Base-by-base conservation (phyloP, 306 rosid genomes). In the Cotoneaster glaucophyllus region DNA sequence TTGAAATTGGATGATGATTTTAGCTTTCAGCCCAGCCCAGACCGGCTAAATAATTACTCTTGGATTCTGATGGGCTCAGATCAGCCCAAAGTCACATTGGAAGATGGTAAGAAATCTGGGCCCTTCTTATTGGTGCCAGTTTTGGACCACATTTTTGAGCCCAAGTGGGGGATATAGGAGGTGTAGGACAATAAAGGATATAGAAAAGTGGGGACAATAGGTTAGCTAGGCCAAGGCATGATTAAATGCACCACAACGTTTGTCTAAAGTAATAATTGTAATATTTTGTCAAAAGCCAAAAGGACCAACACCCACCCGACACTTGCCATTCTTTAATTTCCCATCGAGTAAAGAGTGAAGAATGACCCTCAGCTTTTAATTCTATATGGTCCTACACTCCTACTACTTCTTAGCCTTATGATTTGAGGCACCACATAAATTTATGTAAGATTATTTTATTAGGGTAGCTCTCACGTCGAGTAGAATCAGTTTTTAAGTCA, bases 191-290 rank as follows among this genome's bases (percentile, higher is more conserved):
- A 22, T 4, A 24, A 24, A 5, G 8, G 32, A 34, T 34, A 34
- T 7, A 34, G 21, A 50, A 50, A 50, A 50, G 54, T 50, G 21
- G 54, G 54, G 54, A 50, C 54, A 50, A 15, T 15, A 62, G 66
- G 4, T 67, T 71, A 17, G 89, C 21, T 15, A 50, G 53, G 19
- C 19, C 53, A 4, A 15, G 21, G 54, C 77, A 76, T 84, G 73
- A 83, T 89, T 85, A 81, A 82, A 78, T 83, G 91, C 80, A 48
- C 76, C 87, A 76, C 89, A 80, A 82, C 71, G 88, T 80, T 84
- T 85, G 84, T 82, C 84, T 71, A 85, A 85, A 81, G 89, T 65
- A 34, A 21, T 34, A 10, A 65, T 22, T 65, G 48, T 18, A 34
- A 65, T 21, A 65, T 32, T 4, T 8, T 50, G 10, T 5, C 58